Base-by-base conservation (phyloP, 257 asterid genomes). In the Salvia miltiorrhiza region DNA sequence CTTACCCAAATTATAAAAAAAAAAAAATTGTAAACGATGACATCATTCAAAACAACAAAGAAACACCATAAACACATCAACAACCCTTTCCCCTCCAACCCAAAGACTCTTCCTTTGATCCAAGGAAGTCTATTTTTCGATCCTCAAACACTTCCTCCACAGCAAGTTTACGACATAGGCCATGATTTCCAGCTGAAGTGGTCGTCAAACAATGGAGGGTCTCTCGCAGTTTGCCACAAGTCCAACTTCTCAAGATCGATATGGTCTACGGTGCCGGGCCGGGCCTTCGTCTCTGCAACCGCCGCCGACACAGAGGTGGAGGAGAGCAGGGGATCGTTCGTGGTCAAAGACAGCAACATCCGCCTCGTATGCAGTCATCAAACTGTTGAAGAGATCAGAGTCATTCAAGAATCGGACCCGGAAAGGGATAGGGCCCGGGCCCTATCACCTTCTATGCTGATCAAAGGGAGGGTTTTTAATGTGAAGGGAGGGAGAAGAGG, bases 301-400 rank as follows among this genome's bases (percentile, higher is more conserved):
- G 83, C 78, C 48, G 95, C 83, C 23, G 96, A 87, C 71, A 88
- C 97, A 12, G 95, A 90, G 77, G 88, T 93, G 35, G 89, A 86
- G 61, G 98, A 93, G 74, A 88, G 98, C 85, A 86, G 98, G 23
- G 98, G 98, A 39, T 93, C 98, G 23, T 90, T 93, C 68, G 77
- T 81, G 59, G 79, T 93, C 68, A 86, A 83, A 37, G 97, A 93
- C 71, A 82, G 55, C 43, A 40, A 77, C 30, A 79, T 87, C 67
- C 93, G 83, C 69, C 65, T 76, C 37, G 40, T 84, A 9, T 90
- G 95, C 81, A 75, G 78, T 75, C 96, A 93, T 70, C 98, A 93
- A 71, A 86, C 92, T 0, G 52, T 93, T 61, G 98, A 93, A 0
- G 79, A 79, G 63, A 81, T 92, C 45, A 80, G 79, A 21, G 53